phyloP scores from a whole-genome alignment of 23 red algal species.

The Gracilaria domingensis region DNA sequence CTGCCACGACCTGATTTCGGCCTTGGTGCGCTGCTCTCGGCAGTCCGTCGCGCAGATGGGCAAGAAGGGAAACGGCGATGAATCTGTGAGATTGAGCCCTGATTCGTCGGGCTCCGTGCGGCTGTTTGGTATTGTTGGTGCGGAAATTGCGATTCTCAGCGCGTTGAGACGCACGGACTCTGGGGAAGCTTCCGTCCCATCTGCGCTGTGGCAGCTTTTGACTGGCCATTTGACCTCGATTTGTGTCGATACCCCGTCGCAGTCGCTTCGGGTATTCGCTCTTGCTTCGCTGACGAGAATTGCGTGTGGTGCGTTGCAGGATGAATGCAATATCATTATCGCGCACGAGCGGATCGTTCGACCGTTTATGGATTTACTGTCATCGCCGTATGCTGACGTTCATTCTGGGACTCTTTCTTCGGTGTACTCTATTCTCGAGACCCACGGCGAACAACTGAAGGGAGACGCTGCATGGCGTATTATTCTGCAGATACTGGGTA shows the following conservation, averaged over 20 bases:
- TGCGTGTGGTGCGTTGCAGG: slow-evolving; percentile 48
- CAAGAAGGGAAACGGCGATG: slow-evolving; percentile 20
- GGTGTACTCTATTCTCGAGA: slow-evolving; percentile 50
- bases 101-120: neutral
- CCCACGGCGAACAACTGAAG: slow-evolving; percentile 35
- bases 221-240: slow-evolving; percentile 57
- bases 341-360: slow-evolving; percentile 56
- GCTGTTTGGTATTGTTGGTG: slow-evolving; percentile 46
- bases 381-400: slow-evolving; percentile 41
- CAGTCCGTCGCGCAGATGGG: slow-evolving; percentile 31
- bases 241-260: slow-evolving; percentile 24
- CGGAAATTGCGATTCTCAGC: slow-evolving; percentile 45
- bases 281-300: slow-evolving; percentile 43
- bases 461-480: slow-evolving; percentile 55
- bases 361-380: slow-evolving; percentile 52
- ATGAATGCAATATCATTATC: neutral
- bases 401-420: slow-evolving; percentile 43
- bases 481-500: slow-evolving; percentile 57
- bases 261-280: slow-evolving; percentile 25
- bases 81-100: neutral
- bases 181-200: slow-evolving; percentile 5
- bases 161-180: slow-evolving; percentile 16
- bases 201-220: slow-evolving; percentile 55
- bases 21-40: slow-evolving; percentile 47
- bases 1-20: slow-evolving; percentile 56